phyloP scores from a whole-genome alignment of 2,329 filamentous ascomycete species.

The Mariannaea elegans region DNA sequence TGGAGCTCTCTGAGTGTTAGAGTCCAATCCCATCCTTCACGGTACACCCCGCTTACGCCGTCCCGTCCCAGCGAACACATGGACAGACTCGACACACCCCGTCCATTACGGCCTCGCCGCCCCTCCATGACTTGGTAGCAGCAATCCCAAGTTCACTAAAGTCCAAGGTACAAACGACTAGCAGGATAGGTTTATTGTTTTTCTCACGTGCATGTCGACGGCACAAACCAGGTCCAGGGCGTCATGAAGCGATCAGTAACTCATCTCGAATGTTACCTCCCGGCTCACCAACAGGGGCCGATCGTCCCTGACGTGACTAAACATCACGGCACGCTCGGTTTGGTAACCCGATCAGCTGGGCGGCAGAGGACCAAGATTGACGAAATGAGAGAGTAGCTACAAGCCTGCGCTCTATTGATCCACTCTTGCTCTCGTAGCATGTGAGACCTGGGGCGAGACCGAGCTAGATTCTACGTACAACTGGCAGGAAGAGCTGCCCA shows the following conservation, averaged over 20 bases:
- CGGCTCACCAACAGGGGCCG: not conserved
- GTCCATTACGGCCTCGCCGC: constrained; percentile 24
- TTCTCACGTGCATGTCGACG: constrained; percentile 15
- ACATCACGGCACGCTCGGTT: constrained; percentile 10
- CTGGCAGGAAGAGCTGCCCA: no score
- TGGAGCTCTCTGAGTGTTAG: not conserved
- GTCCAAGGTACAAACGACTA: not conserved
- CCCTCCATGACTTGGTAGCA: not conserved
- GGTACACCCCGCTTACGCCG: no score
- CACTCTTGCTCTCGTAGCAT: not conserved
- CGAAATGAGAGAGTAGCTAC: not conserved
- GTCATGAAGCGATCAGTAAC: constrained; percentile 5
- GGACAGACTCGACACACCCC: not conserved
- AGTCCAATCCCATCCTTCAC: constrained; percentile 6
- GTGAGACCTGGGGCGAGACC: not conserved
- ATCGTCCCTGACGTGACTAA: constrained; percentile 3
- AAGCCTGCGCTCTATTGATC: constrained; percentile 5
- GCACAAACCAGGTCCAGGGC: not conserved
- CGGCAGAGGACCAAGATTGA: constrained; percentile 7
- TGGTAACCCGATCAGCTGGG: constrained; percentile 13
- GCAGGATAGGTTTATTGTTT: not conserved
- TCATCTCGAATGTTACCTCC: constrained; percentile 4
- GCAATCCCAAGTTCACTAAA: constrained; percentile 1
- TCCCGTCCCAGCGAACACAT: constrained; percentile 2
- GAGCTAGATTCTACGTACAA: not conserved